Percentiles rank a stretch among this genome's conserved stretches.
Conservation (phyloP, 257 asterid genomes). For the Nicotiana noctiflora region DNA sequence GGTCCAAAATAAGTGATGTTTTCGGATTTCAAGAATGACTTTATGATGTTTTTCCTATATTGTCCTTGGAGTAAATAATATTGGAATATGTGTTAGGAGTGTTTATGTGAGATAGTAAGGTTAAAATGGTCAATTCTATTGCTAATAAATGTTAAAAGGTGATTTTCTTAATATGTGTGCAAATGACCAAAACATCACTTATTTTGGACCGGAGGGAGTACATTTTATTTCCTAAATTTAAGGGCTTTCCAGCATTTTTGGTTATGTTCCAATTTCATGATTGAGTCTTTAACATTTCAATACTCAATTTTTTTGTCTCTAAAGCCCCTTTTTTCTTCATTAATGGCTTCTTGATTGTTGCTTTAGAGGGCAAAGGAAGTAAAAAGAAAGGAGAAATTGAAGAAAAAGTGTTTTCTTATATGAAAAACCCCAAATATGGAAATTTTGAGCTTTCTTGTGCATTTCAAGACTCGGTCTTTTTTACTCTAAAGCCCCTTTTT, state of each 20-base stretch:
- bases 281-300: not conserved
- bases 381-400: not conserved
- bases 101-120: too few relatives aligned
- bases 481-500: not conserved
- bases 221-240: not conserved
- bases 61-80: too few relatives aligned
- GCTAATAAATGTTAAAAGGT: too few relatives aligned
- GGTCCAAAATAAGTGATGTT: too few relatives aligned
- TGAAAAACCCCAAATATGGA: too few relatives aligned
- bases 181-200: too few relatives aligned
- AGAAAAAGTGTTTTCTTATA: not conserved
- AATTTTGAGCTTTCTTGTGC: not conserved
- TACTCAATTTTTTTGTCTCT: not conserved
- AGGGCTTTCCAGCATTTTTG: not conserved
- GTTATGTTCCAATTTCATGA: conserved; percentile 15
- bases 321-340: not conserved
- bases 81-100: too few relatives aligned
- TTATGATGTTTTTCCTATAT: too few relatives aligned
- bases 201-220: too few relatives aligned
- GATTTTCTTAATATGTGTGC: too few relatives aligned
- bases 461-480: not conserved
- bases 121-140: too few relatives aligned
- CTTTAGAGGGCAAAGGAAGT: not conserved
- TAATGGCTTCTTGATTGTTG: not conserved
- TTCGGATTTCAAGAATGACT: too few relatives aligned